Percentiles rank a stretch among this genome's conserved stretches.
Evolutionary conservation across 2,329 filamentous ascomycete species (phyloP).

Genomic region (Aspergillaceae sp.): DNA sequence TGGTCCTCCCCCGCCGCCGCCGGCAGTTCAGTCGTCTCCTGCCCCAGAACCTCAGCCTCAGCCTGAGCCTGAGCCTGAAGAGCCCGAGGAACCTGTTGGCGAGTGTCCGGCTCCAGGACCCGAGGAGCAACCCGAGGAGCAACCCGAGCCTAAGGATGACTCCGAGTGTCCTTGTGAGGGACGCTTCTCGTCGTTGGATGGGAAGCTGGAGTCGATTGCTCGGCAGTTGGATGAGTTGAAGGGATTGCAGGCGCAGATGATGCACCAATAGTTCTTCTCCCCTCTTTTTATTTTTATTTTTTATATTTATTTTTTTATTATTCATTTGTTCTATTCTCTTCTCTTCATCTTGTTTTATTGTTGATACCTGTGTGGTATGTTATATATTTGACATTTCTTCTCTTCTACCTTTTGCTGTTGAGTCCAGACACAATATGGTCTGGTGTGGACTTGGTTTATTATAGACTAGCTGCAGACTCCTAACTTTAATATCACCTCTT

Average conservation of each 20-base stretch:
- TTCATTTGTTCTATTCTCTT: too few relatives aligned
- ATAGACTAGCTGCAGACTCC: too few relatives aligned
- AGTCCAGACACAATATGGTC: too few relatives aligned
- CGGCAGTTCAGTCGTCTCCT: not conserved
- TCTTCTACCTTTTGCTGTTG: too few relatives aligned
- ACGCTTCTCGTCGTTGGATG: not conserved
- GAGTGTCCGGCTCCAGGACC: slow-evolving; percentile 6
- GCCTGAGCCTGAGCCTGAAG: slow-evolving; percentile 3
- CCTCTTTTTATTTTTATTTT: not conserved
- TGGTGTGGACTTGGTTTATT: too few relatives aligned
- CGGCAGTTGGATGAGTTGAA: not conserved
- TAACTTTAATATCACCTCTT: too few relatives aligned
- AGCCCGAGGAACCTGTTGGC: not conserved
- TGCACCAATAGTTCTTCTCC: not conserved
- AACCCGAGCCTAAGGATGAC: not conserved
- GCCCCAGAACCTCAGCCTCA: slow-evolving; percentile 1
- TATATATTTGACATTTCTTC: too few relatives aligned
- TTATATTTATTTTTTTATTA: not conserved
- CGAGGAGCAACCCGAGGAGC: not conserved
- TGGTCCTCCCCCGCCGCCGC: not conserved
- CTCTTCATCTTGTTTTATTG: too few relatives aligned
- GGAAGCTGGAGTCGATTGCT: not conserved
- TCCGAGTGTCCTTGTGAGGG: not conserved
- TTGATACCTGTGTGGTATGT: too few relatives aligned
- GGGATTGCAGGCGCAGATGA: not conserved